Evolutionary conservation across 495 filamentous ascomycete species (phyloP), one percentile per base, ranked within the genome.

Genomic region (Hypomontagnella submonticulosa): DNA sequence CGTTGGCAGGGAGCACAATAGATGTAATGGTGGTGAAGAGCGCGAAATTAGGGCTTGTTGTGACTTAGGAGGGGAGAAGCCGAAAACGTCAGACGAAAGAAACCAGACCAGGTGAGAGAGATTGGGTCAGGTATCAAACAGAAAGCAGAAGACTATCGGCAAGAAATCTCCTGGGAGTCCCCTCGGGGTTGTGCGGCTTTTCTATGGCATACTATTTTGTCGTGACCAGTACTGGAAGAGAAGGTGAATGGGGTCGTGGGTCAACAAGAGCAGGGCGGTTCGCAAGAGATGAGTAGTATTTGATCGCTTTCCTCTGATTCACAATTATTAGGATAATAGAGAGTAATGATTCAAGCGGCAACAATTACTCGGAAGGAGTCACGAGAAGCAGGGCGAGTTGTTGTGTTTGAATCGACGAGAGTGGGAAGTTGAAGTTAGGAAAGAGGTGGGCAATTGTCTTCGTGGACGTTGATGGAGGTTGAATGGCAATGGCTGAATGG

Each of bases 171-270:
- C 56, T 49, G 1, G 16, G 23, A 44, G 23, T 9, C 57, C 57
- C 62, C 61, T 44, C 11, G 42, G 46, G 57, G 51, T 43, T 37
- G 36, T 37, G 36, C 40, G 58, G 36, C 16, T 49, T 38, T 38
- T 40, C 62, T 70, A 70, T 46, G 57, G 52, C 67, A 70, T 70
- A 32, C 67, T 70, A 52, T 59, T 42, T 13, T 10, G 40, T 30
- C 27, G 34, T 42, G 27, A 30, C 18, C 42, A 40, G 42, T 53
- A 58, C 36, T 5, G 23, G 6, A 27, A 6, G 23, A 3, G 23
- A 27, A 27, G 23, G 23, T 27, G 23, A 27, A 27, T 27, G 23
- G 6, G 6, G 23, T 27, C 23, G 23, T 27, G 47, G 37, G 23
- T 27, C 40, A 40, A 23, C 13, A 42, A 23, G 10, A 18, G 30